Base-by-base conservation (phyloP, 2,329 filamentous ascomycete species). In the Colletotrichum incanum region DNA sequence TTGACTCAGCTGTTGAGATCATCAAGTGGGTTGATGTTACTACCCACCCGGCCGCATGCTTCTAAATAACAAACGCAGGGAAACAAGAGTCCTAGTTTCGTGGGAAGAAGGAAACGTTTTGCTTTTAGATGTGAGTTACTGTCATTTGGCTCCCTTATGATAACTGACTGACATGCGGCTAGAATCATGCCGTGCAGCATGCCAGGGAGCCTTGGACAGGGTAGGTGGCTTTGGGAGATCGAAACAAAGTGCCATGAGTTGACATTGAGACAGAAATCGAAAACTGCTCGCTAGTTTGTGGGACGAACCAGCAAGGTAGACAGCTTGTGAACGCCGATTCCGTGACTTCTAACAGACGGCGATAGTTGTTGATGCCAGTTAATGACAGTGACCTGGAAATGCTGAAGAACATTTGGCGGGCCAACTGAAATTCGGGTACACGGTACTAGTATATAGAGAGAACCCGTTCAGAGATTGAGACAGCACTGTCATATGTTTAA, bases 101-200 rank as follows among this genome's bases (percentile, higher is more conserved):
- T 77, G 76, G 75, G 72, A 58, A 26, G 67, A 62, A 49, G 74
- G 75, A 12, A 75, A 78, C 63, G 76, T 76, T 7, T 72, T 78
- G n/a, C 60, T 76, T 9, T 64, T 78, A 12, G 76, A 77, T 67
- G 75, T 77, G 50, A 65, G 73, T 71, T 9, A 1, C n/a, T 12
- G 12, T n/a, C 3, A 56, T 6, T 12, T 9, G 1, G 3, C 28
- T 23, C 6, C 4, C 18, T 6, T 7, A 9, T 3, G 18, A 2
- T 20, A 20, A 3, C 18, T 9, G 23, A 18, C 49, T 59, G 12
- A 50, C 12, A 23, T 8, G 8, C 5, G 7, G 20, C 5, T 56
- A 78, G 76, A 79, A 78, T 43, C 75, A 76, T 61, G 72, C 75
- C 3, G 75, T 77, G 5, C 77, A 78, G 64, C 77, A 78, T 60